Percentiles rank a stretch among this genome's conserved stretches.
These are phyloP conservation scores for Endoconidiophora polonica DNA, from an alignment of 2,329 filamentous ascomycete genomes.

Conservation along the genomic window DNA sequence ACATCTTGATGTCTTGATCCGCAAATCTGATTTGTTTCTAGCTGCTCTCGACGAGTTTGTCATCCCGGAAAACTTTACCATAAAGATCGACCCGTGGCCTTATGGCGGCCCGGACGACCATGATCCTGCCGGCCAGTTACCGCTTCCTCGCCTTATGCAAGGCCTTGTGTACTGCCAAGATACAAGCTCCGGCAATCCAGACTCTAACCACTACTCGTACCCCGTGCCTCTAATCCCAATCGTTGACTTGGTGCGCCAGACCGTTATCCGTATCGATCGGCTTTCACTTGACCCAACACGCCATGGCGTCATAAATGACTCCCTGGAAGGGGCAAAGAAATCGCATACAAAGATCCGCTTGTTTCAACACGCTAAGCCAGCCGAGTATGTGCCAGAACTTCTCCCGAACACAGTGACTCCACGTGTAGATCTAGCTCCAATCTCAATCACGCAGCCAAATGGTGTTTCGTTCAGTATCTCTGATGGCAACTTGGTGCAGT, in stretches of 20 bases:
- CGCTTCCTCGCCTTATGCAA: constrained; percentile 28
- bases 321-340: neutral
- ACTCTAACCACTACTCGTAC: constrained; percentile 47
- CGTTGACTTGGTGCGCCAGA: constrained; percentile 38
- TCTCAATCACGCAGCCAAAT: constrained; percentile 55
- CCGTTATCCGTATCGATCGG: constrained; percentile 40
- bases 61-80: constrained; percentile 25
- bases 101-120: constrained; percentile 34
- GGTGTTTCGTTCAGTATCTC: constrained; percentile 48
- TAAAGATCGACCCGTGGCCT: constrained; percentile 46
- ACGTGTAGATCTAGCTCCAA: constrained; percentile 44
- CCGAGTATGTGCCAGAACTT: constrained; percentile 35
- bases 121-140: constrained; percentile 17
- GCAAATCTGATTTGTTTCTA: constrained; percentile 29
- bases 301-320: constrained; percentile 24
- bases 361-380: constrained; percentile 25
- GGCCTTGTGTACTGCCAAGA: constrained; percentile 33
- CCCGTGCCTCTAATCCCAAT: constrained; percentile 43
- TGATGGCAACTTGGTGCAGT: constrained; percentile 31
- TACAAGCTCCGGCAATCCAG: constrained; percentile 26
- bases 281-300: constrained; percentile 31
- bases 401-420: constrained; percentile 24
- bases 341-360: constrained; percentile 22
- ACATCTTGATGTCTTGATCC: constrained; percentile 24
- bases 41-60: constrained; percentile 30